phyloP scores from a whole-genome alignment of 768 basidiomycete species.

The Tulasnella calospora region DNA sequence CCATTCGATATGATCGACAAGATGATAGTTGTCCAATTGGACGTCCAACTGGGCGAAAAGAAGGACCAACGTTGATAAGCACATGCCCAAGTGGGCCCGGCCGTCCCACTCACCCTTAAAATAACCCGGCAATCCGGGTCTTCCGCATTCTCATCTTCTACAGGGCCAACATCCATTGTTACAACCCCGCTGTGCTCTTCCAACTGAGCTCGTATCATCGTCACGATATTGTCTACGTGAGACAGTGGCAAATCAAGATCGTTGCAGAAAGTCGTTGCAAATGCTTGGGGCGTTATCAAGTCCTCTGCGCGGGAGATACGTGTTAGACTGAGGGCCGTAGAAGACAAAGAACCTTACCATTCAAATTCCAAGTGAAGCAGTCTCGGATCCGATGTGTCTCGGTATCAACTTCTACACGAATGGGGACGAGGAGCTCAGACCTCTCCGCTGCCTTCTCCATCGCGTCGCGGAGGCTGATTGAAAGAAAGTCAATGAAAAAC shows the following conservation, averaged over 20 bases:
- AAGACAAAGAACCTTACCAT: conserved; percentile 41
- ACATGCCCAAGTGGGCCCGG: not conserved
- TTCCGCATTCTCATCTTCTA: conserved; percentile 32
- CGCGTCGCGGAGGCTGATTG: conserved; percentile 50
- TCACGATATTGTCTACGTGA: conserved; percentile 74
- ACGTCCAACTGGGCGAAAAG: conserved; percentile 76
- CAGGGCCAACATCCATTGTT: conserved; percentile 63
- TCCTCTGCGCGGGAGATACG: conserved; percentile 41
- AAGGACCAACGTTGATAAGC: conserved; percentile 1
- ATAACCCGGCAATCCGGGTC: conserved; percentile 73
- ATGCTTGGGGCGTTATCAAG: conserved; percentile 77
- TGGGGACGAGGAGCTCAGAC: conserved; percentile 67
- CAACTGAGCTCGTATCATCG: conserved; percentile 83
- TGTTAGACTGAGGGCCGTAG: not conserved
- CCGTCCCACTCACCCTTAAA: conserved; percentile 55
- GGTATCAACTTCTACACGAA: conserved; percentile 92
- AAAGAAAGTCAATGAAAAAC: conserved; percentile 30
- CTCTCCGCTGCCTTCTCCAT: conserved; percentile 58
- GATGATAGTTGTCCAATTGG: conserved; percentile 85
- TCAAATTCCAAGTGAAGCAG: conserved; percentile 92
- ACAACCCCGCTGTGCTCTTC: conserved; percentile 85
- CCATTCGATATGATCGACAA: conserved; percentile 97
- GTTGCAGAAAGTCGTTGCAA: conserved; percentile 79
- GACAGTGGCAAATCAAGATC: conserved; percentile 76
- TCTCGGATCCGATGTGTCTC: conserved; percentile 89